Evolutionary conservation across 2,329 filamentous ascomycete genomes (phyloP).

Genomic region (Fusarium redolens): DNA sequence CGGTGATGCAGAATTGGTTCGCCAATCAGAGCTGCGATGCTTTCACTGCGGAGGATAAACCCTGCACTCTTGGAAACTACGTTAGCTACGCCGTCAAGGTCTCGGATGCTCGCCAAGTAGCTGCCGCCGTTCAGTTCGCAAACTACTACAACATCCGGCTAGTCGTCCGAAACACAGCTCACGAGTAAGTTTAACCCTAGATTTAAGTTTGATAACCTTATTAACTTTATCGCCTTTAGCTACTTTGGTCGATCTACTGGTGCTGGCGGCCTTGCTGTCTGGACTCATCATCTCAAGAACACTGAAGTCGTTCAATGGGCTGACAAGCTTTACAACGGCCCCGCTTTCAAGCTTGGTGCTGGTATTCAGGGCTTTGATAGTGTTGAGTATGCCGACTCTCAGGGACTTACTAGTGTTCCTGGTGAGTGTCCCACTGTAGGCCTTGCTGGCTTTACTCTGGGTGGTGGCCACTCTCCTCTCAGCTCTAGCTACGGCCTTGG

Average conservation of each 20-base stretch:
- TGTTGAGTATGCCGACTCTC: conserved; percentile 36
- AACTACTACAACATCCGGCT: conserved; percentile 52
- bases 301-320: conserved; percentile 50
- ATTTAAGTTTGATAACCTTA: not conserved
- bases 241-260: conserved; percentile 52
- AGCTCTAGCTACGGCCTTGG: conserved; percentile 64
- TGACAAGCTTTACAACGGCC: not conserved
- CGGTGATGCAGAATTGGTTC: conserved; percentile 54
- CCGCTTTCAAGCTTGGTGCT: conserved; percentile 55
- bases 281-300: conserved; percentile 55
- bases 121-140: conserved; percentile 52
- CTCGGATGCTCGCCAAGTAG: conserved; percentile 46
- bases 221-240: not conserved
- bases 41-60: conserved; percentile 50
- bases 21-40: conserved; percentile 54
- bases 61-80: conserved; percentile 58
- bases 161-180: conserved; percentile 49
- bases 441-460: conserved; percentile 68
- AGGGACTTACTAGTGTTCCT: not conserved
- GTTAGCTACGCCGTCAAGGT: conserved; percentile 54
- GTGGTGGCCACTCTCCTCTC: conserved; percentile 67
- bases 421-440: conserved; percentile 68
- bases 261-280: conserved; percentile 54
- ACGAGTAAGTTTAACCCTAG: conserved; percentile 24
- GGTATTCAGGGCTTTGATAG: conserved; percentile 63